Evolutionary conservation across 805 yeast genomes (phyloP), one percentile per base, ranked within the genome.

Genomic region (Brettanomyces anomalus): DNA sequence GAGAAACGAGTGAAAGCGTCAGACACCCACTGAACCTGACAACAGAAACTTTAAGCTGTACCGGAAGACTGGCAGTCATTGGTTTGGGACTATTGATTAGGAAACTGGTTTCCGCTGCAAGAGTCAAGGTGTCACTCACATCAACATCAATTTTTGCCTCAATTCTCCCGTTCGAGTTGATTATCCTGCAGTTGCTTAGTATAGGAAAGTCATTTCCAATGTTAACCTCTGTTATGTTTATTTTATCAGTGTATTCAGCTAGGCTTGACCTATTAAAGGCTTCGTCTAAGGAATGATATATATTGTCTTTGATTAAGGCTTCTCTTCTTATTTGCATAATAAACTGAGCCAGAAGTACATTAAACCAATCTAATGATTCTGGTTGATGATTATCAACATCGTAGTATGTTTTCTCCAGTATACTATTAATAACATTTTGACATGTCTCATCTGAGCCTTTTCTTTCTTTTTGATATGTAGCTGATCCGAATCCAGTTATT

Each of bases 331-430:
- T 72, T 49, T 89, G 95, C 28, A 85, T 77, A 20, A 93, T 79
- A 6, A 88, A 80, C 59, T 93, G 97, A 0, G 97, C 98, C 16
- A 93, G 74, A 32, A 93, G 68, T 1, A 93, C 97, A 50, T 90
- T 93, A 61, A 93, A 87, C 98, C 98, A 93, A 60, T 93, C 98
- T 46, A 93, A 65, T 0, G 96, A 83, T 65, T 93, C 98, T 0
- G 97, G 76, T 15, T 79, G 71, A 59, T 93, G 98, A 20, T 78
- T 79, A 37, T 80, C 79, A 2, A 93, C 97, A 55, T 93, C 85
- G 61, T 93, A 93, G 57, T 87, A 87, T 0, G 97, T 88, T 53
- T 88, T 89, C 49, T 90, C 97, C 33, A 93, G 66, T 17, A 93
- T 85, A 0, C 76, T 43, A 5, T 30, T 35, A 14, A 45, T 36